A percentile compares a stretch with the other conserved stretches of the same genome.
phyloP scores from a whole-genome alignment of 257 asterid genomes.

The Gentiana straminea region DNA sequence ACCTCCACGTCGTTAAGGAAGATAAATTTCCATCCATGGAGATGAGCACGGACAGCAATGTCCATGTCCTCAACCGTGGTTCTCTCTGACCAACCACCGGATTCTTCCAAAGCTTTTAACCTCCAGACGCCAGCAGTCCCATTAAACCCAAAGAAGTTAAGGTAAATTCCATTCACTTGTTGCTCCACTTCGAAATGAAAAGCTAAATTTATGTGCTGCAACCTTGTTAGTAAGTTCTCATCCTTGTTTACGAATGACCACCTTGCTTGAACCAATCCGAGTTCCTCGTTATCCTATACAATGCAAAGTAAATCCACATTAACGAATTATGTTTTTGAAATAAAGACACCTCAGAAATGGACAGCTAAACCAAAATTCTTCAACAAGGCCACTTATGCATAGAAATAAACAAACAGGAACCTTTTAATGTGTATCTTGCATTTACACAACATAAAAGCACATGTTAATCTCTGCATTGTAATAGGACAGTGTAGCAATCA shows the following conservation, averaged over 20 bases:
- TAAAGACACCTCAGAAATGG: no score
- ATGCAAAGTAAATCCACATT: background rate
- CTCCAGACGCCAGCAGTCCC: slow-evolving; percentile 99
- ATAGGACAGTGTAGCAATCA: no score
- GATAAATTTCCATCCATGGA: slow-evolving; percentile 93
- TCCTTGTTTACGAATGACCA: slow-evolving; percentile 98
- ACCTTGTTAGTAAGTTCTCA: slow-evolving; percentile 72
- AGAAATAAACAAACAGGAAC: no score
- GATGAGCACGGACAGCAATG: slow-evolving; percentile 95
- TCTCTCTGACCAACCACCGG: slow-evolving; percentile 97
- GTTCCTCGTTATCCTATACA: slow-evolving; percentile 75
- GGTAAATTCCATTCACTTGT: slow-evolving; percentile 79
- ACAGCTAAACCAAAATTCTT: no score
- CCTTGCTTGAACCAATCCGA: slow-evolving; percentile 91
- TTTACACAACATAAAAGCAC: no score
- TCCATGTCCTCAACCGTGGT: slow-evolving; percentile 99
- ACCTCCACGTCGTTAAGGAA: slow-evolving; percentile 94
- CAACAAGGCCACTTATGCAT: no score
- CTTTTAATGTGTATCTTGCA: no score
- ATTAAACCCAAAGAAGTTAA: slow-evolving; percentile 88
- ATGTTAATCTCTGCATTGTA: no score
- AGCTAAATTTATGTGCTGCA: slow-evolving; percentile 84
- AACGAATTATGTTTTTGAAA: background rate
- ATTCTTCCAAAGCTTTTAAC: slow-evolving; percentile 85
- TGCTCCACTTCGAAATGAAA: slow-evolving; percentile 98